Evolutionary conservation across 31 red algal genomes (phyloP), one percentile per base, ranked within the genome.

Genomic region (Asparagopsis taxiformis): DNA sequence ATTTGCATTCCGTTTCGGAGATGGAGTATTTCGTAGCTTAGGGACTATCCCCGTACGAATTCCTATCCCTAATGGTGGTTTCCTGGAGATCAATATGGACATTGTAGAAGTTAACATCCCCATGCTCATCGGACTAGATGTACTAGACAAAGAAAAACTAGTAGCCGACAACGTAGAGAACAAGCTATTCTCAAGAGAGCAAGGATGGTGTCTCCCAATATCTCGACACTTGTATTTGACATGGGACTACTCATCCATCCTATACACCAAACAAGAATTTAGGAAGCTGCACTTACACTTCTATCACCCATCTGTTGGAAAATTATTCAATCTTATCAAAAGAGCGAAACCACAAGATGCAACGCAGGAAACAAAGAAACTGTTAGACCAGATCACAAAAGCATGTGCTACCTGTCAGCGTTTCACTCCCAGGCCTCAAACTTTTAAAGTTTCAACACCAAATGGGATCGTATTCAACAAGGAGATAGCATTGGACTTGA

Each of bases 101-200:
- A 0, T 66, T 0, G 61, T 79, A 17, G 25, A 65, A 48, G 3
- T 0, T 52, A 31, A 79, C 41, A 38, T 66, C 16, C 74, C 74
- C 0, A 31, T 65, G 0, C 24, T 79, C 9, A 65, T 79, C 28
- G 74, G 74, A 13, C 0, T 65, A 20, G 74, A 79, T 32, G 1
- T 65, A 3, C 0, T 75, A 23, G 71, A 75, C 23, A 0, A 59
- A 11, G 10, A 62, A 21, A 17, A 24, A 41, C 38, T 61, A 10
- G 71, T 60, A 4, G 53, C 36, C 0, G 55, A 75, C 35, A 75
- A 39, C 1, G 55, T 59, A 4, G 0, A 75, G 61, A n/a, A n/a
- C n/a, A n/a, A n/a, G n/a, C n/a, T n/a, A n/a, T n/a, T n/a, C n/a
- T n/a, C n/a, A n/a, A n/a, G n/a, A n/a, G n/a, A n/a, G n/a, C n/a